Conservation (phyloP, 2,329 filamentous ascomycete genomes). For the Aspergillus sp. region DNA sequence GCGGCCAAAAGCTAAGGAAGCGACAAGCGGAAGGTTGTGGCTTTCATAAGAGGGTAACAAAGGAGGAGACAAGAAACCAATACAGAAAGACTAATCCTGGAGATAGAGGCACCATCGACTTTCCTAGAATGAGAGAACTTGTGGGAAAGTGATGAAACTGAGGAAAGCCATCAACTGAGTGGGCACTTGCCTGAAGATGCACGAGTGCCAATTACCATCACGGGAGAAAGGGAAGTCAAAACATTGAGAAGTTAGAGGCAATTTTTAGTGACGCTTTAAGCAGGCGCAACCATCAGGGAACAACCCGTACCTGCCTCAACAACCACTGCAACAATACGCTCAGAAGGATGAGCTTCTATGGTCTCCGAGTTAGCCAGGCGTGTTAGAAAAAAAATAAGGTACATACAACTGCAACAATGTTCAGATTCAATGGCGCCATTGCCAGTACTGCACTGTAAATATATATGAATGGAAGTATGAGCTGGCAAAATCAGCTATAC, state of each 20-base stretch:
- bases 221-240: background rate
- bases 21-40: constrained; percentile 20
- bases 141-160: constrained; percentile 20
- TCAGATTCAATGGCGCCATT: no score
- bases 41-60: constrained; percentile 25
- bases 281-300: constrained; percentile 12
- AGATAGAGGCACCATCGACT: constrained; percentile 11
- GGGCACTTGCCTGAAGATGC: constrained; percentile 10
- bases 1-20: constrained; percentile 17
- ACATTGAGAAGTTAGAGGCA: background rate
- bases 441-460: no score
- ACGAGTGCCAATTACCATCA: constrained; percentile 1
- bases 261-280: constrained; percentile 4
- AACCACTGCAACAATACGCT: background rate
- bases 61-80: constrained; percentile 22
- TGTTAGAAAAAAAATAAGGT: no score
- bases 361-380: no score
- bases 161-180: constrained; percentile 8
- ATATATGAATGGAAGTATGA: no score
- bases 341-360: no score
- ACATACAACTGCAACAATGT: no score
- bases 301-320: background rate
- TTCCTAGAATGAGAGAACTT: constrained; percentile 14
- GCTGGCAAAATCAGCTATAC: no score
- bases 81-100: constrained; percentile 22